These are phyloP conservation scores for Lumnitzera littorea DNA, from an alignment of 345 rosid species.

Conservation along the genomic window DNA sequence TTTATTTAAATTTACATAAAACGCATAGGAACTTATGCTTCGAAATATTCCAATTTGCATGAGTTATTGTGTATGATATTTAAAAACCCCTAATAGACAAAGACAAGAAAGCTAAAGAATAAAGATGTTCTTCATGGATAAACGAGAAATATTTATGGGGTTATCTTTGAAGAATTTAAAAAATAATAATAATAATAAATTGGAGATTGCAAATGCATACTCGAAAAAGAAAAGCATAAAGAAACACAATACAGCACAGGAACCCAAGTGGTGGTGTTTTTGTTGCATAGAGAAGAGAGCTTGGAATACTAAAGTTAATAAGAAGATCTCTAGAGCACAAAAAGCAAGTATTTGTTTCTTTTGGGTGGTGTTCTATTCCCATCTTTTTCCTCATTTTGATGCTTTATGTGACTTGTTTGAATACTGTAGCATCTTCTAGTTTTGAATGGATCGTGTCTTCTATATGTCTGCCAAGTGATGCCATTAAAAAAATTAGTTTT, in stretches of 20 bases:
- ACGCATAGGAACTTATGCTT: conserved; percentile 38
- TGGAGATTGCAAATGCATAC: conserved; percentile 24
- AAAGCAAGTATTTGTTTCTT: conserved; percentile 36
- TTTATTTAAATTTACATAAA: conserved; percentile 16
- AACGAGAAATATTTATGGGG: conserved; percentile 13
- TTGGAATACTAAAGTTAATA: conserved; percentile 36
- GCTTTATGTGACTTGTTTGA: conserved; percentile 15
- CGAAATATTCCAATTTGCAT: conserved; percentile 47
- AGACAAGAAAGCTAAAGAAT: conserved; percentile 23
- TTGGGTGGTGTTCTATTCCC: conserved; percentile 17
- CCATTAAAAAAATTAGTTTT: conserved; percentile 17
- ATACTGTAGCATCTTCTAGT: conserved; percentile 20
- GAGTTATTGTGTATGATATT: conserved; percentile 23
- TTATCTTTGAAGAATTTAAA: background rate
- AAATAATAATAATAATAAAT: conserved; percentile 14
- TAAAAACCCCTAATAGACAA: background rate
- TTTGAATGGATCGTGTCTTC: conserved; percentile 24
- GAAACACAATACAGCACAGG: conserved; percentile 35
- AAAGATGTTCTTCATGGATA: conserved; percentile 17
- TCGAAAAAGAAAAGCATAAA: conserved; percentile 32
- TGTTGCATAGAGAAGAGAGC: conserved; percentile 36
- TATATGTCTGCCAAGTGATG: conserved; percentile 14
- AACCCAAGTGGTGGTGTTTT: conserved; percentile 31
- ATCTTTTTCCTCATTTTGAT: conserved; percentile 14
- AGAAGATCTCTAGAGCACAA: conserved; percentile 18